Percentiles rank a stretch among this genome's conserved stretches.
phyloP scores from a whole-genome alignment of 2,329 filamentous ascomycete genomes.

The Trichoderma sp. region DNA sequence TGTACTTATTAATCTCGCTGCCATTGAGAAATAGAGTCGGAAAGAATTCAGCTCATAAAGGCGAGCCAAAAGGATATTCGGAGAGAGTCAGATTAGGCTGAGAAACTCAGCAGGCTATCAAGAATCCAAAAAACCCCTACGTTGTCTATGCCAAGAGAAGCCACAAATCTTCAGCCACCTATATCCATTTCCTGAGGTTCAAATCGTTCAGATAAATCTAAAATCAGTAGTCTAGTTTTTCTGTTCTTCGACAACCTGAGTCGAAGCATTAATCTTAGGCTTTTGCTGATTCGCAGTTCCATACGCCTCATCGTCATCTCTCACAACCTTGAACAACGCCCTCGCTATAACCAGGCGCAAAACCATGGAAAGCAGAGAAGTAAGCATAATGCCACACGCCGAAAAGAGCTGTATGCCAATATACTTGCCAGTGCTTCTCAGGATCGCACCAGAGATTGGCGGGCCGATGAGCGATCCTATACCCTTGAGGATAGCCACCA shows the following conservation, averaged over 20 bases:
- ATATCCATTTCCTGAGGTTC: not conserved
- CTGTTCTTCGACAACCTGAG: not conserved
- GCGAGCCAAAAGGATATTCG: not conserved
- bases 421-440: slow-evolving; percentile 33
- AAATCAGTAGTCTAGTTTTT: not conserved
- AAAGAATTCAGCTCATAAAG: not conserved
- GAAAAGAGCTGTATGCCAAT: slow-evolving; percentile 36
- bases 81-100: not conserved
- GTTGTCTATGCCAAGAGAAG: not conserved
- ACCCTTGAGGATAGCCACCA: slow-evolving; percentile 45
- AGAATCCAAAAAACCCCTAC: not conserved
- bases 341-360: slow-evolving; percentile 31
- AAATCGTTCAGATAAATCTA: not conserved
- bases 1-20: not conserved
- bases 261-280: not conserved
- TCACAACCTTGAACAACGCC: slow-evolving; percentile 22
- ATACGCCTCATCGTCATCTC: slow-evolving; percentile 26
- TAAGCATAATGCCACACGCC: slow-evolving; percentile 34
- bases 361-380: slow-evolving; percentile 31
- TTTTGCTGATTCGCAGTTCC: slow-evolving; percentile 1
- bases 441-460: slow-evolving; percentile 47
- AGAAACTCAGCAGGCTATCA: not conserved
- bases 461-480: slow-evolving; percentile 44
- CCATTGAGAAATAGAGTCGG: not conserved
- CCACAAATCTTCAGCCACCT: not conserved